These are phyloP conservation scores for Aurantiochytrium sp. DNA, from an alignment of 108 stramenopile species.

Conservation along the genomic window DNA sequence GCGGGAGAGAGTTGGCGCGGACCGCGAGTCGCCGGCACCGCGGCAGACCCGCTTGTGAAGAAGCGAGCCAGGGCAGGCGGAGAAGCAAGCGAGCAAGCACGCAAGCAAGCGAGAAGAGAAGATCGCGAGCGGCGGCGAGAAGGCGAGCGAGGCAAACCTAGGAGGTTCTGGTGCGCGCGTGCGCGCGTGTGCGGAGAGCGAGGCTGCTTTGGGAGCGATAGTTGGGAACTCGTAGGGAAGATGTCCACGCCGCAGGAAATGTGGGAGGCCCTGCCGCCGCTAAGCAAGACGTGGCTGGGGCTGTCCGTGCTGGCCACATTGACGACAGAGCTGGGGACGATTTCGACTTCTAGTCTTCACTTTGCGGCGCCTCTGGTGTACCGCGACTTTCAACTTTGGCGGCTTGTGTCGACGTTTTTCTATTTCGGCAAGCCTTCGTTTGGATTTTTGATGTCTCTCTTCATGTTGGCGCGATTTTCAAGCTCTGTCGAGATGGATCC, in stretches of 20 bases:
- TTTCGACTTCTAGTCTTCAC: not conserved
- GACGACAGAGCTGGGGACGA: not conserved
- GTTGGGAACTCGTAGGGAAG: not conserved
- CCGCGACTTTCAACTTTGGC: not conserved
- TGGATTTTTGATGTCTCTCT: not conserved
- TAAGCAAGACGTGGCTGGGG: not conserved
- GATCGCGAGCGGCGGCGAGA: too few relatives aligned
- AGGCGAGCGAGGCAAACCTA: too few relatives aligned
- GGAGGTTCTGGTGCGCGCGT: too few relatives aligned
- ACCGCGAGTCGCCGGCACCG: too few relatives aligned
- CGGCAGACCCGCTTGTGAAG: too few relatives aligned
- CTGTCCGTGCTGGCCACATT: not conserved
- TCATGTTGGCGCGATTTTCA: not conserved
- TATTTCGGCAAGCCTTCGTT: not conserved
- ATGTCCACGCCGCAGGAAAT: slow-evolving; percentile 17
- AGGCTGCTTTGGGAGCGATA: too few relatives aligned
- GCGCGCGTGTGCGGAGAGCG: too few relatives aligned
- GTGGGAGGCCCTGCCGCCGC: slow-evolving; percentile 9
- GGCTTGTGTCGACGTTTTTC: not conserved
- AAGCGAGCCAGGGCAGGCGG: too few relatives aligned
- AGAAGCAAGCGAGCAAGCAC: too few relatives aligned
- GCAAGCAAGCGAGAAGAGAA: too few relatives aligned
- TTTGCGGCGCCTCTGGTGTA: not conserved
- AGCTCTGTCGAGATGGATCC: not conserved
- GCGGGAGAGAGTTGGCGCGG: too few relatives aligned